phyloP scores from a whole-genome alignment of 352 stramenopile species.

The Phytophthora chlamydospora region DNA sequence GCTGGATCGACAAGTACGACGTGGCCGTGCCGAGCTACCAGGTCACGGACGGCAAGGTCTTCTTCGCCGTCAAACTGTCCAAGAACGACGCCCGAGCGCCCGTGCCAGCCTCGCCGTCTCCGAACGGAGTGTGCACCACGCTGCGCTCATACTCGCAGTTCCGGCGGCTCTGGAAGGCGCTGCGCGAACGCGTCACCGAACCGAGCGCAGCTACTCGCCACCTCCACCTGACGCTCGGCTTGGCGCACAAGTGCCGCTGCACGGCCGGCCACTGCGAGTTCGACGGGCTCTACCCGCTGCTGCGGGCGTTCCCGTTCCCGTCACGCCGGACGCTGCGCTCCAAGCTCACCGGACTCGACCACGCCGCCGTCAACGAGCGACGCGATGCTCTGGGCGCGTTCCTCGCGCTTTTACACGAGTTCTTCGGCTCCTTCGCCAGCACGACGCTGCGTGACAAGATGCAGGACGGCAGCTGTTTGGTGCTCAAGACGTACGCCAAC shows the following conservation, averaged over 20 bases:
- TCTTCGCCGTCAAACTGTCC: conserved; percentile 40
- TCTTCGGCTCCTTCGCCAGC: conserved; percentile 47
- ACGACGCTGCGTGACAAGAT: conserved; percentile 48
- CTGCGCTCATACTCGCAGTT: conserved; percentile 66
- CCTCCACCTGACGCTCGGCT: conserved; percentile 14
- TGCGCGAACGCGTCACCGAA: conserved; percentile 30
- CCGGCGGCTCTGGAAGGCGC: conserved; percentile 56
- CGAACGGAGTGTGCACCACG: conserved; percentile 36
- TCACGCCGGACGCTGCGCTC: conserved; percentile 37
- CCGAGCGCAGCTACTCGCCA: background rate
- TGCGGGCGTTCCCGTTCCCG: conserved; percentile 50
- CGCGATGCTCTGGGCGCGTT: conserved; percentile 48
- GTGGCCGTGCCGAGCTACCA: conserved; percentile 43
- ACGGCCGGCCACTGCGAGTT: conserved; percentile 48
- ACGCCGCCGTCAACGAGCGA: conserved; percentile 42
- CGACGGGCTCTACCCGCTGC: conserved; percentile 39
- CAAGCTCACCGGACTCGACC: conserved; percentile 33
- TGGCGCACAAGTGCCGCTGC: conserved; percentile 40
- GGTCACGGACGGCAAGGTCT: conserved; percentile 36
- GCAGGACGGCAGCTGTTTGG: conserved; percentile 38
- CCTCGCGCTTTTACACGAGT: conserved; percentile 46
- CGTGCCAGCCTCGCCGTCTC: conserved; percentile 18
- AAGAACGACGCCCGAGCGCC: conserved; percentile 27
- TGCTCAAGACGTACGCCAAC: conserved; percentile 53
- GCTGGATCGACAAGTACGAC: conserved; percentile 40